Base-by-base conservation (phyloP, 352 stramenopile species). In the Phytopythium delawarense region DNA sequence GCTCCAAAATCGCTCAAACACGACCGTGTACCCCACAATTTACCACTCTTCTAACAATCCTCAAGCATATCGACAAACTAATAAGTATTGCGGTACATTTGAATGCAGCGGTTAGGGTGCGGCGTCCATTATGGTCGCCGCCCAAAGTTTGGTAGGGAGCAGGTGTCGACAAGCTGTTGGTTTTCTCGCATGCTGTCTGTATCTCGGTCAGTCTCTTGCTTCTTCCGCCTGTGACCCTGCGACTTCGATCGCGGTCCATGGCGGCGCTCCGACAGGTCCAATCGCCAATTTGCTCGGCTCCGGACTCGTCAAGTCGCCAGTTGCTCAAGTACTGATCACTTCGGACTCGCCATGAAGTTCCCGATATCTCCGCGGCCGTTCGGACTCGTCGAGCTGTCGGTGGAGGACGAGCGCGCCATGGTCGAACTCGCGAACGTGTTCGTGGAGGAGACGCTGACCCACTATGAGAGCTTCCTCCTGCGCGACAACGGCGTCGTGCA, bases 391-490 rank as follows among this genome's bases (percentile, higher is more conserved):
- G 44, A 64, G 5, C 76, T 88, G 34, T 59, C 71, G 12, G 50
- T 16, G 13, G 44, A 68, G 11, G 80, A 83, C 42, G 56, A 51
- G 30, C 55, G 62, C 18, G 60, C 72, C 30, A 71, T 87, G 59
- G 57, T 63, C 5, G 56, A 64, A 6, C 68, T 78, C 46, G 71
- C 70, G 0, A 64, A 72, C n/a, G 48, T 63, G 7, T 65, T 72
- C 46, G 51, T 69, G 7, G 54, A 72, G n/a, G 54, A 69, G 28
- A 71, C 64, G 16, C 25, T 81, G 21, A 63, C 65, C 25, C 66
- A 84, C 30, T 75, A 78, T 35, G 70, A 81, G 28, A 56, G 62
- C 42, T 78, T 72, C 53, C 37, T 72, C 2, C 55, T 66, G 11
- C 34, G 57, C 35, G 62, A 73, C 23, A 53, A 72, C n/a, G 67